Evolutionary conservation across 2,329 filamentous ascomycete genomes (phyloP).

Genomic region (Sporothrix sp.): DNA sequence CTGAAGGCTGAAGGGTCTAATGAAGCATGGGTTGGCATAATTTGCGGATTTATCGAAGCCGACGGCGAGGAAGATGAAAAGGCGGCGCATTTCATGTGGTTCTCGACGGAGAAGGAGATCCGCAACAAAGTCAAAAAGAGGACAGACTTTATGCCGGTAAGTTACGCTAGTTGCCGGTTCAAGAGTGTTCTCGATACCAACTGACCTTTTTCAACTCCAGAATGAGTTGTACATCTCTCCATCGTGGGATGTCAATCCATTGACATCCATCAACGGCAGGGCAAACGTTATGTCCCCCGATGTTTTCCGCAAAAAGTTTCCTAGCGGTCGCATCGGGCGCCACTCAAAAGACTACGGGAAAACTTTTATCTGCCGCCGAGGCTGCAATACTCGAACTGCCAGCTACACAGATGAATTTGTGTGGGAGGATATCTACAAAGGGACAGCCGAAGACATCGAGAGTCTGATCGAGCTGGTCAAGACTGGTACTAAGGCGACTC

Average conservation of each 20-base stretch:
- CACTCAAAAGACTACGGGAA: conserved; percentile 69
- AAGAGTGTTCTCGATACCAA: not conserved
- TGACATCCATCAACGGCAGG: conserved; percentile 84
- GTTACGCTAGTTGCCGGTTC: not conserved
- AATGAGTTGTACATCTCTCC: conserved; percentile 90
- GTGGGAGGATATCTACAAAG: conserved; percentile 78
- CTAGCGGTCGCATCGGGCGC: conserved; percentile 64
- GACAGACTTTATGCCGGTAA: conserved; percentile 61
- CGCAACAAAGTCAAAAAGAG: conserved; percentile 74
- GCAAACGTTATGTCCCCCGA: conserved; percentile 68
- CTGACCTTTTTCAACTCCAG: conserved; percentile 27
- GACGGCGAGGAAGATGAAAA: conserved; percentile 61
- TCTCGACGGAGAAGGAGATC: conserved; percentile 84
- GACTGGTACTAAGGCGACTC: conserved; percentile 61
- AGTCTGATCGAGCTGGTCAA: conserved; percentile 58
- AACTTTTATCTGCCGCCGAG: conserved; percentile 80
- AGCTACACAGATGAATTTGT: conserved; percentile 86
- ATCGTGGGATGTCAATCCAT: conserved; percentile 75
- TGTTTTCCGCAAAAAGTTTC: conserved; percentile 58
- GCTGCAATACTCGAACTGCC: conserved; percentile 78
- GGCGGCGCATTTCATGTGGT: conserved; percentile 89
- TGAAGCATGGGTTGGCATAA: conserved; percentile 86
- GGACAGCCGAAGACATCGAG: conserved; percentile 54
- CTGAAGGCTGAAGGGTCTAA: conserved; percentile 79
- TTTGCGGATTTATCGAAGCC: conserved; percentile 69